Conservation (phyloP, 208 protist species). For the Leishmania arabica region DNA sequence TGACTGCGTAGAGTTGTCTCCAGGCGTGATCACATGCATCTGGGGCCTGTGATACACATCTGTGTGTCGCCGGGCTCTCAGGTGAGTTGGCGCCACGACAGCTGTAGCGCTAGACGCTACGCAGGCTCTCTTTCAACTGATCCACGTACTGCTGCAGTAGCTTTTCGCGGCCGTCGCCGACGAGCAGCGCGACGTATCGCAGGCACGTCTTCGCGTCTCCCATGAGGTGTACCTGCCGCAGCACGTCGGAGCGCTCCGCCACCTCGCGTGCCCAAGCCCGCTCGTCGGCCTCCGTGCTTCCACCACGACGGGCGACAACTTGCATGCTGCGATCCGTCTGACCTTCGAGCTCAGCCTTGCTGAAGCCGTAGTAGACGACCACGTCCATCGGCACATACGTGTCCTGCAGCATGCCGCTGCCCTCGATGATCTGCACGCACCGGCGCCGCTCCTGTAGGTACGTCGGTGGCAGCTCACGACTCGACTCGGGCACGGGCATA, state of each 20-base stretch:
- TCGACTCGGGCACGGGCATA: conserved; percentile 30
- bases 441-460: conserved; percentile 59
- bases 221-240: conserved; percentile 61
- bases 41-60: not conserved
- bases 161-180: conserved; percentile 54
- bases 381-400: conserved; percentile 70
- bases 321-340: conserved; percentile 21
- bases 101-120: not conserved
- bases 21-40: not conserved
- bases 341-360: conserved; percentile 49
- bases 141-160: conserved; percentile 73
- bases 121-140: conserved; percentile 55
- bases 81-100: not conserved
- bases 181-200: conserved; percentile 65
- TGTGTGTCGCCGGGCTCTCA: not conserved
- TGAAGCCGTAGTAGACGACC: conserved; percentile 62
- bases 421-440: conserved; percentile 61
- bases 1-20: not conserved
- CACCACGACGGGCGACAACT: conserved; percentile 12
- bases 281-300: conserved; percentile 4
- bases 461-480: conserved; percentile 37
- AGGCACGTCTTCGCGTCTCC: conserved; percentile 83
- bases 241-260: conserved; percentile 51
- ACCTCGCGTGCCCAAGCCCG: conserved; percentile 16
- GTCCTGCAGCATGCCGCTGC: conserved; percentile 77